phyloP scores from a whole-genome alignment of 1,139 yeast species.

The Insectozyma bohioensis region DNA sequence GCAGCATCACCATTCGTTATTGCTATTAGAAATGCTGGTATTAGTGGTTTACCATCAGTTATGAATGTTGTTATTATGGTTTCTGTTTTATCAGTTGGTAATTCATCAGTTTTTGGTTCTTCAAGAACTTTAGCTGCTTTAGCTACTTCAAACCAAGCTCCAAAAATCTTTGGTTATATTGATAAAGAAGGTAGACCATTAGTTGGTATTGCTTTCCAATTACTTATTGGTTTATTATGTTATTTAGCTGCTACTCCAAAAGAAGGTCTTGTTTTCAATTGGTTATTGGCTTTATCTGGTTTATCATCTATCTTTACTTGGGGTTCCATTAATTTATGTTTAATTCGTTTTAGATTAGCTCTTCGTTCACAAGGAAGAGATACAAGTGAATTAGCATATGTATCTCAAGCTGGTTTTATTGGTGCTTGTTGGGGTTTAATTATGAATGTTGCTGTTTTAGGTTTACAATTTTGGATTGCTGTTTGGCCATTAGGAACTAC shows the following conservation, averaged over 20 bases:
- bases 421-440: conserved; percentile 70
- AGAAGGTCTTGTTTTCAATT: conserved; percentile 66
- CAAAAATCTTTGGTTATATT: conserved; percentile 67
- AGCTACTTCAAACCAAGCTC: conserved; percentile 81
- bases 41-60: conserved; percentile 44
- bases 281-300: conserved; percentile 85
- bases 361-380: conserved; percentile 63
- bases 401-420: conserved; percentile 63
- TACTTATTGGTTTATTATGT: conserved; percentile 63
- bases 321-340: conserved; percentile 76
- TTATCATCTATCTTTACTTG: conserved; percentile 83
- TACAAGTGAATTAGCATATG: conserved; percentile 65
- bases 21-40: conserved; percentile 43
- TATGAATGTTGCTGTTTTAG: conserved; percentile 62
- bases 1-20: conserved; percentile 51
- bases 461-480: conserved; percentile 83
- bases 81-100: conserved; percentile 49
- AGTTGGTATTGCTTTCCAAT: conserved; percentile 58
- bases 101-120: conserved; percentile 65
- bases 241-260: conserved; percentile 69
- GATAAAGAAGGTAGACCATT: conserved; percentile 77
- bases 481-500: conserved; percentile 60
- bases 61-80: conserved; percentile 50
- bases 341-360: conserved; percentile 77
- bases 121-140: conserved; percentile 82